Percentiles rank a stretch among this genome's conserved stretches.
Conservation (phyloP, 495 filamentous ascomycete genomes). For the Penicillium macrosclerotiorum region DNA sequence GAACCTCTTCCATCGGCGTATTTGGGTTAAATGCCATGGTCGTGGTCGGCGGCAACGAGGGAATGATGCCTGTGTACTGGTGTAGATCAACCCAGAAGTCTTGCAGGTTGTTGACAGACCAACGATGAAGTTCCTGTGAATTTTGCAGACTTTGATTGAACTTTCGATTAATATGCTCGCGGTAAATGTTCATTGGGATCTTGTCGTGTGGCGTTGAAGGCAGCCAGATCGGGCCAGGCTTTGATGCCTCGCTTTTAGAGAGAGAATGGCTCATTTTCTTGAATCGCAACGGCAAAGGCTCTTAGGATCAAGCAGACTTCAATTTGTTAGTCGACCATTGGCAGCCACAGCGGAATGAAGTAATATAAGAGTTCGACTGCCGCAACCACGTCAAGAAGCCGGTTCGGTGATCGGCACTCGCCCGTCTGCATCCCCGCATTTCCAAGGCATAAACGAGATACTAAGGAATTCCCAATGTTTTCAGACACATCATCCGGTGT, state of each 20-base stretch:
- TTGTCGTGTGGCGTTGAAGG: conserved; percentile 8
- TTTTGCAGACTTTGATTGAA: conserved; percentile 12
- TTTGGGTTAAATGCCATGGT: conserved; percentile 57
- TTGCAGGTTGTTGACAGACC: conserved; percentile 17
- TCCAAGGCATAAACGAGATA: neutral
- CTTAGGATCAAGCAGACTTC: no score
- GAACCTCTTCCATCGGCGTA: conserved; percentile 59
- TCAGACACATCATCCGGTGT: neutral
- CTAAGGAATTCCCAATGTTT: neutral
- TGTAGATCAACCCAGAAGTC: conserved; percentile 22
- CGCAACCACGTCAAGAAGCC: neutral
- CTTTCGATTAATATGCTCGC: conserved; percentile 19
- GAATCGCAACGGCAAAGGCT: no score
- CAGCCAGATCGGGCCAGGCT: conserved; percentile 13
- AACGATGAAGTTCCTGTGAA: conserved; percentile 19
- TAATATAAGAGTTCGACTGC: neutral
- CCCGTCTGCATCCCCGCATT: conserved; percentile 1
- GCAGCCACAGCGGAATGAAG: no score
- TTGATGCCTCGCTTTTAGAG: neutral
- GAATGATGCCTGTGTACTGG: conserved; percentile 17
- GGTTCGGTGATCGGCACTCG: conserved; percentile 2
- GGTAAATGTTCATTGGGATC: conserved; percentile 23
- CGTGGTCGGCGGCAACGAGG: conserved; percentile 37
- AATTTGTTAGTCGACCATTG: no score
- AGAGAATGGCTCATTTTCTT: neutral